Evolutionary conservation across 164 flowering plant genomes (phyloP).

Genomic region (Brasenia schreberi): DNA sequence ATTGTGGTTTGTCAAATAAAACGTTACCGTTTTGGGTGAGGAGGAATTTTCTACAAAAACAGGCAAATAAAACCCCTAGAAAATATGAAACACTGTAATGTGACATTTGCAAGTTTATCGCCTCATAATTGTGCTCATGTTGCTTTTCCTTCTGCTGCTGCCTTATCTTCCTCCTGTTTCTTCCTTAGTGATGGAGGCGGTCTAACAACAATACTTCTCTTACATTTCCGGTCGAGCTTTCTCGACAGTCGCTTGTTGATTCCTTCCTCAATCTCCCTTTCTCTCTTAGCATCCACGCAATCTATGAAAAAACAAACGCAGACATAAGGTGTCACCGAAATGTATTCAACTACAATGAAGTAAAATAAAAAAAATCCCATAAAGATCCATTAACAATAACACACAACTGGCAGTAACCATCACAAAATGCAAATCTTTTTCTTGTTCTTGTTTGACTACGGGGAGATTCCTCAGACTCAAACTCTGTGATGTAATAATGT

Average conservation of each 20-base stretch:
- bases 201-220: conserved; percentile 67
- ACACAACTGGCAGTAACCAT: no score
- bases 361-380: not conserved
- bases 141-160: conserved; percentile 64
- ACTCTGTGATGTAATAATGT: no score
- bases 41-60: no score
- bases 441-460: no score
- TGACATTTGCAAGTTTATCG: no score
- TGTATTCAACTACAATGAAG: not conserved
- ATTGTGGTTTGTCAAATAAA: no score
- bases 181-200: conserved; percentile 83
- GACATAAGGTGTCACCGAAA: not conserved
- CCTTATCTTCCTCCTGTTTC: conserved; percentile 68
- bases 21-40: no score
- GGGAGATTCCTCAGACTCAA: no score
- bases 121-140: conserved; percentile 6
- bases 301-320: conserved; percentile 14
- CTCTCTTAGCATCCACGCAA: conserved; percentile 93
- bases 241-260: conserved; percentile 71
- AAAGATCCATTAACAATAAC: no score
- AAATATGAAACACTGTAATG: no score
- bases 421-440: no score
- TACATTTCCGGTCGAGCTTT: conserved; percentile 82
- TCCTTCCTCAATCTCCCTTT: conserved; percentile 81
- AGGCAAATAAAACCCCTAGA: no score